Percentiles rank a stretch among this genome's conserved stretches.
Evolutionary conservation across 768 basidiomycete species (phyloP).

Genomic region (Pleurotus tuoliensis): DNA sequence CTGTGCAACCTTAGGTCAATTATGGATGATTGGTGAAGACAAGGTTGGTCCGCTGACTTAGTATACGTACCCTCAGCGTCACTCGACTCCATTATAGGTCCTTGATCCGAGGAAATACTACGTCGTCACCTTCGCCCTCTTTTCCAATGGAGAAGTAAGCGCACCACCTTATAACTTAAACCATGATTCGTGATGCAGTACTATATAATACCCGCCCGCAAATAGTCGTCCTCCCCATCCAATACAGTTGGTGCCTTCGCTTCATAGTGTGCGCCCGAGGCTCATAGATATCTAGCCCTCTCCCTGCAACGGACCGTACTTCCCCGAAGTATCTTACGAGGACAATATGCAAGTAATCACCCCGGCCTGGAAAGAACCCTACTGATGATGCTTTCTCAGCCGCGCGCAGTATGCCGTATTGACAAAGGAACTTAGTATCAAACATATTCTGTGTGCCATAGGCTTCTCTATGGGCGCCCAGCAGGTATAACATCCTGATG

Average conservation of each 20-base stretch:
- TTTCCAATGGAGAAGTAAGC: constrained; percentile 55
- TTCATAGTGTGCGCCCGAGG: not conserved
- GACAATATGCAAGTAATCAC: constrained; percentile 47
- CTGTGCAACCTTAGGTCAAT: constrained; percentile 31
- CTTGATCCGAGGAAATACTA: constrained; percentile 51
- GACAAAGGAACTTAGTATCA: constrained; percentile 40
- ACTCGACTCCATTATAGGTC: constrained; percentile 23
- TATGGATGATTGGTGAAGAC: constrained; percentile 43
- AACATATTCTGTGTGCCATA: constrained; percentile 41
- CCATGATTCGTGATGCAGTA: not conserved
- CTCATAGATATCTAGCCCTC: constrained; percentile 31
- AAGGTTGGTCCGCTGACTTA: constrained; percentile 30
- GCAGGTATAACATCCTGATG: constrained; percentile 21
- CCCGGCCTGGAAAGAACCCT: not conserved
- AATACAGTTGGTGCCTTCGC: constrained; percentile 39
- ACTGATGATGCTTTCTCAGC: constrained; percentile 19
- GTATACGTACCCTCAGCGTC: no score
- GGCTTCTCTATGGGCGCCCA: constrained; percentile 64
- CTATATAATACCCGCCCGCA: not conserved
- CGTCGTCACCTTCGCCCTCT: constrained; percentile 53
- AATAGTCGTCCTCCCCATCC: constrained; percentile 57
- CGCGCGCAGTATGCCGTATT: constrained; percentile 54
- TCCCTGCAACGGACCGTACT: constrained; percentile 57
- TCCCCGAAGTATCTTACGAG: constrained; percentile 51
- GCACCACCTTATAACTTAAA: not conserved